Base-by-base conservation (phyloP, 306 rosid species). In the Nissolia schottii region DNA sequence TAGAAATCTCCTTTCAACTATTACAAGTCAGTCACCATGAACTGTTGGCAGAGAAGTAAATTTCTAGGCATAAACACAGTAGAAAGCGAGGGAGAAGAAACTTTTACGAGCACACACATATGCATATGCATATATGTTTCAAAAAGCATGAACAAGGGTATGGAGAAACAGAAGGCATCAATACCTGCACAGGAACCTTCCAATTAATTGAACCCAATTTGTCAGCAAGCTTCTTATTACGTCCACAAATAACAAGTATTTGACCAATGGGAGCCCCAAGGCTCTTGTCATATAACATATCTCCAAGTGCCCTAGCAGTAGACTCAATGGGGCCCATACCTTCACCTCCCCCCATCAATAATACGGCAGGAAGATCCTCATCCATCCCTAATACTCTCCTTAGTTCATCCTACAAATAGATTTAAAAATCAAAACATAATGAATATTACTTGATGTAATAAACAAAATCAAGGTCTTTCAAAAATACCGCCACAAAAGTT, bases 241-340 rank as follows among this genome's bases (percentile, higher is more conserved):
- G 96, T 43, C 99, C 99, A 45, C 99, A 95, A 38, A 95, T 87
- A 80, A 95, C 93, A 55, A 95, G 97, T 49, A 95, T 70, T 77
- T 95, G 99, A 46, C 99, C 99, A 5, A 68, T 29, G 18, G 99
- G 96, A 77, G 71, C 85, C 37, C 88, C 99, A 27, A 68, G 62
- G 74, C 64, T 86, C 70, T 91, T 90, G 3, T 95, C 92, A 1
- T 87, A 70, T 58, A 95, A 83, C 19, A 80, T 62, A 61, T 91
- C 83, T 28, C 89, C 94, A 20, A 95, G 97, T 72, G 97, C 99
- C 76, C 85, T 82, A 54, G 97, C 96, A 53, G 99, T 95, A 32
- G 99, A 87, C 84, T 95, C 99, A 46, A 95, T 95, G 16, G 99
- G 99, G 64, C 99, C 99, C 99, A 95, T 95, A 48, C 99, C 99